Base-by-base conservation (phyloP, 148 eudicot genomes). In the Pharnaceum exiguum region DNA sequence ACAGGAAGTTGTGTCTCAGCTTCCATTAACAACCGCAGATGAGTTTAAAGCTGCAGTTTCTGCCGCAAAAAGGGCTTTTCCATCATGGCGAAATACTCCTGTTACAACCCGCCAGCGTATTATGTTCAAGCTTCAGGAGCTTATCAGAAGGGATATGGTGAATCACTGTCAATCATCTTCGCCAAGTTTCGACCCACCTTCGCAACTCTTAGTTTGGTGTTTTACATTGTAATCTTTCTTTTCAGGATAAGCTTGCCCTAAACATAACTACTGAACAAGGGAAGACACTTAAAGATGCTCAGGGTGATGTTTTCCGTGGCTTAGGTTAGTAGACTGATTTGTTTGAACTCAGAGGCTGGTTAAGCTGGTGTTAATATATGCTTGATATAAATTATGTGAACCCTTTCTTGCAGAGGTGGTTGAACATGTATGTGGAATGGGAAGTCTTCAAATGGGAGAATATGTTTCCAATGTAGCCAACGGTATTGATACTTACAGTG, bases 361-460 rank as follows among this genome's bases (percentile, higher is more conserved):
- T 27, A 40, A 22, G 24, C 7, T 43, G 19, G 26, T n/a, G 28
- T 2, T 19, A 51, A 21, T 18, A 35, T 25, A 21, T 33, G 4
- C 23, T 2, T 27, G 44, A 16, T 16, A 28, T 19, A 36, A 7
- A 53, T 56, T 30, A 16, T 19, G 5, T 52, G 23, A 45, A 35
- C 43, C 63, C 40, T 42, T 47, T 61, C 67, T 27, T 69, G 52
- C 51, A 93, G 99, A 93, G 96, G 99, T 93, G 67, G 99, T 93
- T 64, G 99, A 93, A 70, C 99, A 83, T 67, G 96, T 84, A 44
- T 88, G 99, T 78, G 99, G 99, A 35, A 93, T 93, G 96, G 95
- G 87, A 57, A 83, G 73, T 47, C 81, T 93, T 69, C 99, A 89
- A 55, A 88, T 89, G 99, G 99, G 99, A 53, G 96, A 89, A 71